These are phyloP conservation scores for Cercophora newfieldiana DNA, from an alignment of 495 filamentous ascomycete genomes.

Conservation along the genomic window DNA sequence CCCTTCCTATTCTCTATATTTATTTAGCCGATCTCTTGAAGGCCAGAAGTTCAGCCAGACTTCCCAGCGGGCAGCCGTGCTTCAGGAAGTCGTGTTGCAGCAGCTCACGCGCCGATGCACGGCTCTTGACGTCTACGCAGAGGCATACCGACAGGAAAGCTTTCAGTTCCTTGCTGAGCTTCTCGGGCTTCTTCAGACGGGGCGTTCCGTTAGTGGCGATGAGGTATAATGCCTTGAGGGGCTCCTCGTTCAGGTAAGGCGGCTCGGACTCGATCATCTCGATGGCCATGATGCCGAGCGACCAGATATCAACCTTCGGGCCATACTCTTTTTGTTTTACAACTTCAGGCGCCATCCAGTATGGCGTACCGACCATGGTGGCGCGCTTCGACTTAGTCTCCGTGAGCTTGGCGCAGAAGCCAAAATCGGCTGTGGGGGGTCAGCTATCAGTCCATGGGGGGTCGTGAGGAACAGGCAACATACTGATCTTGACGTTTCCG, in stretches of 20 bases:
- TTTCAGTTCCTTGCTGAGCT: constrained; percentile 94
- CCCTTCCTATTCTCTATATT: neutral
- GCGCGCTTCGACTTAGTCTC: constrained; percentile 95
- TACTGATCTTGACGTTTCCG: constrained; percentile 98
- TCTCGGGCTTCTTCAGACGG: constrained; percentile 94
- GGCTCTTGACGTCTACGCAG: constrained; percentile 92
- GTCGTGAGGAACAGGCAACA: constrained; percentile 34
- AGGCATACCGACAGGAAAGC: constrained; percentile 92
- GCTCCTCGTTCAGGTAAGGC: constrained; percentile 96
- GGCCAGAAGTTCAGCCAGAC: constrained; percentile 79
- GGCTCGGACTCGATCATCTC: constrained; percentile 99
- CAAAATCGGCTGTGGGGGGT: constrained; percentile 77
- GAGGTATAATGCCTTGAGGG: constrained; percentile 92
- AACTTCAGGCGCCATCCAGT: constrained; percentile 99
- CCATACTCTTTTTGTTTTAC: constrained; percentile 99
- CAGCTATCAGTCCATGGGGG: constrained; percentile 29
- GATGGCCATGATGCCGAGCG: constrained; percentile 98
- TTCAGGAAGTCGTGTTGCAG: constrained; percentile 76
- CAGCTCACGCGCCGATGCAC: constrained; percentile 86
- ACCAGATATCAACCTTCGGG: constrained; percentile 98
- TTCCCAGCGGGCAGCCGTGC: constrained; percentile 75
- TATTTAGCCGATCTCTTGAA: constrained; percentile 62
- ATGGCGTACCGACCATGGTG: constrained; percentile 98
- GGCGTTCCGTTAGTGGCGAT: constrained; percentile 98
- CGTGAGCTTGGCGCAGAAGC: constrained; percentile 98